A percentile compares a stretch with the other conserved stretches of the same genome.
Evolutionary conservation across 202 grass and related monocot species (phyloP).

Genomic region (Digitaria exilis): DNA sequence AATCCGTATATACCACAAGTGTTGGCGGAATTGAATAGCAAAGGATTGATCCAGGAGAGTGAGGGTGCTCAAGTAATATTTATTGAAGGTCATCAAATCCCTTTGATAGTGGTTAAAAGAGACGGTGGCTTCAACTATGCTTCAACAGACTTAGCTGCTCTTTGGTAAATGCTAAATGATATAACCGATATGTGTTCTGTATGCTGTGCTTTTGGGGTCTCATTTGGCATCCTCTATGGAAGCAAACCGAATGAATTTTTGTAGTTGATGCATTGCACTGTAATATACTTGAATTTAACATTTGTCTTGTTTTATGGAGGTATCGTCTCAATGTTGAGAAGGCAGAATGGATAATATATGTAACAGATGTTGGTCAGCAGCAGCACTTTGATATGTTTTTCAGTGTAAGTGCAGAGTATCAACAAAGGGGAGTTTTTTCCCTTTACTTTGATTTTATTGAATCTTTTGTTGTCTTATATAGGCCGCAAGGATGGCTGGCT

Average conservation of each 20-base stretch:
- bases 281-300: slow-evolving; percentile 6
- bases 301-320: slow-evolving; percentile 50
- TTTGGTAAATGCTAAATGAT: slow-evolving; percentile 61
- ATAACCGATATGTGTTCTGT: background rate
- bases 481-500: slow-evolving; percentile 89
- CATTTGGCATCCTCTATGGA: background rate
- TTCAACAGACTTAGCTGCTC: slow-evolving; percentile 88
- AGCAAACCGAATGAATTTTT: slow-evolving; percentile 17
- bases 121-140: slow-evolving; percentile 97
- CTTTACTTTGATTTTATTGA: slow-evolving; percentile 1
- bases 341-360: slow-evolving; percentile 95
- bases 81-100: slow-evolving; percentile 76
- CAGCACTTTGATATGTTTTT: slow-evolving; percentile 99
- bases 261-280: background rate
- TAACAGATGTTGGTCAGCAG: slow-evolving; percentile 96
- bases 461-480: slow-evolving; percentile 39
- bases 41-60: slow-evolving; percentile 80
- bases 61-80: slow-evolving; percentile 85
- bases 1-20: slow-evolving; percentile 81
- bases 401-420: slow-evolving; percentile 50
- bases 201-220: background rate
- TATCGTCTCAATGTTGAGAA: slow-evolving; percentile 86
- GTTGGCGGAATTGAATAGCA: slow-evolving; percentile 57
- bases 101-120: slow-evolving; percentile 92
- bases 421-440: background rate